Evolutionary conservation across 805 yeast species (phyloP), one percentile per base, ranked within the genome.

Genomic region (Ogataea henricii): DNA sequence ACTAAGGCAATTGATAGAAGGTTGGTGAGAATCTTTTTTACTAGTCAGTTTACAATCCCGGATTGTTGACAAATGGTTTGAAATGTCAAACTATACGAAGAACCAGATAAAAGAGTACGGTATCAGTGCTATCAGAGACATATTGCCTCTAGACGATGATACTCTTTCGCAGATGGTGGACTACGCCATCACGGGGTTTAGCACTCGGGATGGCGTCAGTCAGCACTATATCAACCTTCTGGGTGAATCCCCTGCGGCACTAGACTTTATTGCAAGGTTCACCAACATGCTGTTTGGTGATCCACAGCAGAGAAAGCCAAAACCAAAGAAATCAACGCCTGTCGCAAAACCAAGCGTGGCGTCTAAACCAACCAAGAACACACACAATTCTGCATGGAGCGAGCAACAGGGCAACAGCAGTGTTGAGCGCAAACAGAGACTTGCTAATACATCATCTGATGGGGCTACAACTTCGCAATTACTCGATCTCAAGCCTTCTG

Each of bases 131-230:
- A 51, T 68, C 2, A 49, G 51, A 4, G 41, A 70, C 14, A 63
- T 82, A 1, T 56, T 84, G 14, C 89, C 89, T 0, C 62, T 84
- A 34, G 89, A 84, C 52, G 68, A 71, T 13, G 85, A 80, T 7
- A 69, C 85, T 0, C 65, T 82, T 26, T 55, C 59, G 10, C 84
- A 82, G 56, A 73, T 83, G 69, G 69, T 83, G 5, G 77, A 75
- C 10, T 79, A 82, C 55, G 78, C 83, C 0, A 58, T 75, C 10
- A 60, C 71, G 8, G 51, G 58, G 23, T 64, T 82, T 18, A 71
- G 72, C 6, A 61, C 77, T 0, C 76, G 80, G 43, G 71, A 72
- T 3, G 80, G 72, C 12, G 73, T 81, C 7, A 70, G 73, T 17
- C 69, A 67, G 20, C 84, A 85, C 61, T 78, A 83, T 57, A 60